Base-by-base conservation (phyloP, 2,329 filamentous ascomycete species). In the Penicillium sp. region DNA sequence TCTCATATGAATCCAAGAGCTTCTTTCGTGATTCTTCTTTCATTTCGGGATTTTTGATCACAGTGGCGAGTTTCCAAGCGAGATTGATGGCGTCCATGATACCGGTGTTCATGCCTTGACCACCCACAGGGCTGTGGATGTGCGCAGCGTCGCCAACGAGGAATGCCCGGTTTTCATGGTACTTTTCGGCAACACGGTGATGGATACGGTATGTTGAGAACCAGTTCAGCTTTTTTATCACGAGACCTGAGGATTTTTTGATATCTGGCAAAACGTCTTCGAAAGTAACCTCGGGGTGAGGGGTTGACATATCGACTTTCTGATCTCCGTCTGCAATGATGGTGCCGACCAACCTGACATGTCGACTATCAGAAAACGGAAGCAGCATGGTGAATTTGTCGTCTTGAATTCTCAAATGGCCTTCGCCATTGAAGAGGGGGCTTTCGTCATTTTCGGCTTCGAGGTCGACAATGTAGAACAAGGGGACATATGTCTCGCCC, bases 21-120 rank as follows among this genome's bases (percentile, higher is more conserved):
- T 69, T 61, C 10, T 76, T 67, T 11, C 68, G 68, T 1, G 73
- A 74, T 2, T 71, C 57, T 7, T 74, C 69, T 1, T 47, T 55
- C 59, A 66, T 65, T 1, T 48, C 24, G 3, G 48, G 48, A 13
- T 61, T 48, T n/a, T 73, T 72, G 1, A 82, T 65, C 4, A 79
- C 80, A 1, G 76, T 70, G 0, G 79, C 75, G 2, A 85, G 71
- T 61, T 85, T 85, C 82, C 82, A 85, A 22, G 78, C 79, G 0
- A 85, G 71, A 55, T 85, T 84, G 29, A 80, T 73, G 0, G 80
- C 78, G 55, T 85, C 82, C 24, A 81, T 79, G 21, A 85, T 75
- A 0, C 82, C 82, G 0, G 81, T 81, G 63, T 86, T 85, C 80
- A 86, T 82, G 1, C 84, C 84, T 63, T 84, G 83, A 0, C 81